These are phyloP conservation scores for Uromyces viciae-fabae DNA, from an alignment of 1,284 basidiomycete genomes.

Conservation along the genomic window DNA sequence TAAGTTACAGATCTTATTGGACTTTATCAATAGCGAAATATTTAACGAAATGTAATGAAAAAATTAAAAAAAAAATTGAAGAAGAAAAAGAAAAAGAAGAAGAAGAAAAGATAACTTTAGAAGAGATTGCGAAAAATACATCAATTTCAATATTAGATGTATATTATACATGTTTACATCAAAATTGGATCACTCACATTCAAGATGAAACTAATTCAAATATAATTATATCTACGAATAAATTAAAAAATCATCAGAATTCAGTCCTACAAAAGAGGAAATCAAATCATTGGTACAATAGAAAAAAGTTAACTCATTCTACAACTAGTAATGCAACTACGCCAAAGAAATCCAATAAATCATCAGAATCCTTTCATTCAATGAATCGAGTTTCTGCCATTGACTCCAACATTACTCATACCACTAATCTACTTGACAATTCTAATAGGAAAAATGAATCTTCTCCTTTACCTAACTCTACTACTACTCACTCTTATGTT, in stretches of 20 bases:
- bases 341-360: not conserved
- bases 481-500: too few species aligned
- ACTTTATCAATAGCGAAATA: conserved; percentile 81
- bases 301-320: conserved; percentile 1
- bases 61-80: too few species aligned
- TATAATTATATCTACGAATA: not conserved
- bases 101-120: conserved; percentile 35
- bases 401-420: not conserved
- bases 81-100: too few species aligned
- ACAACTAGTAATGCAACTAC: too few species aligned
- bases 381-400: not conserved
- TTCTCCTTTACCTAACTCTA: too few species aligned
- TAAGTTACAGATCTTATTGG: conserved; percentile 96
- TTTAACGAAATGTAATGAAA: conserved; percentile 55
- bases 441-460: not conserved
- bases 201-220: not conserved
- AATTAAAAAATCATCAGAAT: too few species aligned
- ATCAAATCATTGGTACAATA: conserved; percentile 5
- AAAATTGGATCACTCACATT: conserved; percentile 38
- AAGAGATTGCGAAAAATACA: conserved; percentile 38
- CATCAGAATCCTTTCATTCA: not conserved
- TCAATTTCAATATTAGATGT: conserved; percentile 34
- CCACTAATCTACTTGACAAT: not conserved
- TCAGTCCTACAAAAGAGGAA: not conserved
- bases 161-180: conserved; percentile 35